phyloP scores from a whole-genome alignment of 805 yeast genomes.

The Candida pseudofarinosa region DNA sequence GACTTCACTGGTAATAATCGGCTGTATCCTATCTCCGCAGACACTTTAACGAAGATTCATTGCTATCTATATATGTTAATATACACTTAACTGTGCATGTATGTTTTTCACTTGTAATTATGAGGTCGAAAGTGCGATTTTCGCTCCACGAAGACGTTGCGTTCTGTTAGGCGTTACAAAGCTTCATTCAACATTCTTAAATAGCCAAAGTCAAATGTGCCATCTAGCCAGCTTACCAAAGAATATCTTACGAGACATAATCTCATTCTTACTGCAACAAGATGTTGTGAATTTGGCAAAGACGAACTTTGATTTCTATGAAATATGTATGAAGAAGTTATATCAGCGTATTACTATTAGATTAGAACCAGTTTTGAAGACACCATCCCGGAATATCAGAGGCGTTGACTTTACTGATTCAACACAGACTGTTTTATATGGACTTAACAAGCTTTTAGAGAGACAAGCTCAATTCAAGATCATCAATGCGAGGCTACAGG shows the following conservation, averaged over 20 bases:
- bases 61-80: background rate
- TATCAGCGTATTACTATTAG: slow-evolving; percentile 23
- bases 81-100: background rate
- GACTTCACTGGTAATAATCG: background rate
- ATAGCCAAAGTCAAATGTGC: background rate
- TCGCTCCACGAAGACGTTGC: background rate
- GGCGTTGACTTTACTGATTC: slow-evolving; percentile 19
- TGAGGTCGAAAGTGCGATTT: background rate
- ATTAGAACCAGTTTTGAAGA: slow-evolving; percentile 14
- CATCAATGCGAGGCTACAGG: slow-evolving; percentile 24
- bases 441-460: slow-evolving; percentile 15
- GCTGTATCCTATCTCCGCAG: background rate
- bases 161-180: too few species aligned
- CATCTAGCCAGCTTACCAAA: slow-evolving; percentile 1
- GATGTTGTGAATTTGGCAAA: slow-evolving; percentile 27
- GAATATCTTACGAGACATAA: background rate
- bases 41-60: background rate
- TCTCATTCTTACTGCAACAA: slow-evolving; percentile 23
- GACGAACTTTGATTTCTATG: slow-evolving; percentile 32
- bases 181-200: too few species aligned
- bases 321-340: slow-evolving; percentile 26
- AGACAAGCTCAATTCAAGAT: slow-evolving; percentile 18
- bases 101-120: background rate
- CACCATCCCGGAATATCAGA: slow-evolving; percentile 3
- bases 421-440: slow-evolving; percentile 21